Evolutionary conservation across 2,329 filamentous ascomycete species (phyloP).

Genomic region (Gaeumannomyces tritici): DNA sequence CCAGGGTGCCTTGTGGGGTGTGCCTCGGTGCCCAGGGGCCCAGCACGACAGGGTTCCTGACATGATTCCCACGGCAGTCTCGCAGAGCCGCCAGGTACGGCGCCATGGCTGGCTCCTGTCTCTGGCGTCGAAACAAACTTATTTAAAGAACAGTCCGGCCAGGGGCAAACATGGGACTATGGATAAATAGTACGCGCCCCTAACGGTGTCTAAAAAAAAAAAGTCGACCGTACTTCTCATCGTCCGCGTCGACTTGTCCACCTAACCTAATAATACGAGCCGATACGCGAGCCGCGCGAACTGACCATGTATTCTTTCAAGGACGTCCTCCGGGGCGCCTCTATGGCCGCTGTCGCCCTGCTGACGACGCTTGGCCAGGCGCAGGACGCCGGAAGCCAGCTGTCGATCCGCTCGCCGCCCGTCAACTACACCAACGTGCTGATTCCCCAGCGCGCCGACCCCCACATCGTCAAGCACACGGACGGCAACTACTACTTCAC

Average conservation of each 20-base stretch:
- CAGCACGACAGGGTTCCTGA: not conserved
- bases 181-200: not conserved
- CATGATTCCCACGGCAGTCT: not conserved
- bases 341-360: not conserved
- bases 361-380: slow-evolving; percentile 1
- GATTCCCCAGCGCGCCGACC: slow-evolving; percentile 18
- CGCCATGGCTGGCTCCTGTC: not conserved
- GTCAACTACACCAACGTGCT: slow-evolving; percentile 18
- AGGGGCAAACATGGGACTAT: not conserved
- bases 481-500: slow-evolving; percentile 11
- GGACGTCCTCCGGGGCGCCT: not conserved
- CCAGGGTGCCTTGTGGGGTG: not conserved
- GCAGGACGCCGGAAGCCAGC: not conserved
- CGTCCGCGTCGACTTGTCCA: not conserved
- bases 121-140: not conserved
- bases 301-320: slow-evolving; percentile 1
- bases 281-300: not conserved
- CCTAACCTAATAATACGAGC: not conserved
- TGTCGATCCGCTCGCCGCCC: slow-evolving; percentile 10
- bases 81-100: not conserved
- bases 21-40: not conserved
- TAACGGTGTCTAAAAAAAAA: not conserved
- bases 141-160: not conserved
- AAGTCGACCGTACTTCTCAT: not conserved
- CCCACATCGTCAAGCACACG: slow-evolving; percentile 19